Evolutionary conservation across 2,329 filamentous ascomycete genomes (phyloP).

Genomic region (Microdochium paspali): DNA sequence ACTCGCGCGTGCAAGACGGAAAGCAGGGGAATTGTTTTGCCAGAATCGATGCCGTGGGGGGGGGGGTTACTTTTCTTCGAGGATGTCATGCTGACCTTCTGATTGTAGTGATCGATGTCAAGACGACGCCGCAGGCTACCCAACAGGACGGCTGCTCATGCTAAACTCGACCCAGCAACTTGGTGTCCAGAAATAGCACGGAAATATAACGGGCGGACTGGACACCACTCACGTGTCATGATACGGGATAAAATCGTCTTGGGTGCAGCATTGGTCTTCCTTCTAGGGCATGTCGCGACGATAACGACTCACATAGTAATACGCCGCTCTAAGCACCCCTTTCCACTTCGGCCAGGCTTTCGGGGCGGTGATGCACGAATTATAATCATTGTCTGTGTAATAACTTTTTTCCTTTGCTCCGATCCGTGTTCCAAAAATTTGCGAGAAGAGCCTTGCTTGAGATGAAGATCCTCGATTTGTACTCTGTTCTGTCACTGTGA

Average conservation of each 20-base stretch:
- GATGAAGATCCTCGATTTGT: not conserved
- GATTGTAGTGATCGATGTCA: conserved; percentile 77
- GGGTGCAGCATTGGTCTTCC: not conserved
- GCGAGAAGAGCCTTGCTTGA: too few relatives aligned
- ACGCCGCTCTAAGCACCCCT: not conserved
- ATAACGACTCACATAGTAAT: not conserved
- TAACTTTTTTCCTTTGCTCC: not conserved
- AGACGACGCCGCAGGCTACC: conserved; percentile 63
- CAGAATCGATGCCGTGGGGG: too few relatives aligned
- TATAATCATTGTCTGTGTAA: not conserved
- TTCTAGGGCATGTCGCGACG: not conserved
- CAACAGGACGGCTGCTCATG: conserved; percentile 68
- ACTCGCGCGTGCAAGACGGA: too few relatives aligned
- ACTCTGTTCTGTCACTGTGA: too few relatives aligned
- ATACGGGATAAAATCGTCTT: not conserved
- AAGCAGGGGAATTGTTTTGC: too few relatives aligned
- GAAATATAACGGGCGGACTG: not conserved
- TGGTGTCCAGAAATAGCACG: not conserved
- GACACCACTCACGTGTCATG: not conserved
- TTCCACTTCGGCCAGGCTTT: not conserved
- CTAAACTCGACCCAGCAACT: conserved; percentile 22
- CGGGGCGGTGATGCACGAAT: not conserved
- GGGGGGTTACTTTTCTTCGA: too few relatives aligned
- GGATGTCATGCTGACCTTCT: conserved; percentile 16
- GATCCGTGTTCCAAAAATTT: too few relatives aligned